These are phyloP conservation scores for Chlorella sp. DNA, from an alignment of 139 green algal genomes.

Conservation along the genomic window DNA sequence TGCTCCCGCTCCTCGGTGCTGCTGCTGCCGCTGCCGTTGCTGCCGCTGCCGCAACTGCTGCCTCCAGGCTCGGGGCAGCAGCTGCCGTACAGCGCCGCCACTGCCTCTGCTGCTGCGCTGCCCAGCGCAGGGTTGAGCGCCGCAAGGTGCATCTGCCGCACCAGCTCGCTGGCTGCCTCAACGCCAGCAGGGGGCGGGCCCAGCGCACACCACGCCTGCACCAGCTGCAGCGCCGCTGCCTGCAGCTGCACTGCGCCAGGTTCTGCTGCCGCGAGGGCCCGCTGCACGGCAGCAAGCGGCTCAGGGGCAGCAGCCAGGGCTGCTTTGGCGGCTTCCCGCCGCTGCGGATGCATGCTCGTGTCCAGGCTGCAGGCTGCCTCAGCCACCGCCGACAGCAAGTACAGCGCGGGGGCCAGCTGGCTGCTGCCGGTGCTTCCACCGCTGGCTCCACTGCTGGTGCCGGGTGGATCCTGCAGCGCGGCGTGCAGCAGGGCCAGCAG, in stretches of 20 bases:
- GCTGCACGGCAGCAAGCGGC: slow-evolving; percentile 18
- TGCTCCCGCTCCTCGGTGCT: slow-evolving; percentile 22
- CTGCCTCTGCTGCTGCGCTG: slow-evolving; percentile 37
- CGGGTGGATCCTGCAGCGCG: not conserved
- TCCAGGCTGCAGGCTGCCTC: slow-evolving; percentile 14
- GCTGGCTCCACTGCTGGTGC: no score
- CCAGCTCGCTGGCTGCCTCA: not conserved
- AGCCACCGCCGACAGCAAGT: slow-evolving; percentile 45
- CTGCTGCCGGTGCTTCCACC: slow-evolving; percentile 8
- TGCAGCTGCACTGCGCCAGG: not conserved
- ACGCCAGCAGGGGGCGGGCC: not conserved
- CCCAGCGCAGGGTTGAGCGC: not conserved
- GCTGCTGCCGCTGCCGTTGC: not conserved
- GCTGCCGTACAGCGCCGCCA: slow-evolving; percentile 40
- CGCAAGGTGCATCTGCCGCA: slow-evolving; percentile 25
- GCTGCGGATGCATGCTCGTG: slow-evolving; percentile 34
- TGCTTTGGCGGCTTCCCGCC: slow-evolving; percentile 20
- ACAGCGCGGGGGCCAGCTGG: slow-evolving; percentile 24
- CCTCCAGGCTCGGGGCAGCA: not conserved
- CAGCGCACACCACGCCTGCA: slow-evolving; percentile 45
- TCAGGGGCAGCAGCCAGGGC: not conserved
- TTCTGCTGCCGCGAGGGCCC: not conserved
- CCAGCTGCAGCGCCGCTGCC: slow-evolving; percentile 30
- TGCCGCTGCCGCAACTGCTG: not conserved
- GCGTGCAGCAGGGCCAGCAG: slow-evolving; percentile 30